Conservation (phyloP, 2,329 filamentous ascomycete species). For the Coniella lustricola region DNA sequence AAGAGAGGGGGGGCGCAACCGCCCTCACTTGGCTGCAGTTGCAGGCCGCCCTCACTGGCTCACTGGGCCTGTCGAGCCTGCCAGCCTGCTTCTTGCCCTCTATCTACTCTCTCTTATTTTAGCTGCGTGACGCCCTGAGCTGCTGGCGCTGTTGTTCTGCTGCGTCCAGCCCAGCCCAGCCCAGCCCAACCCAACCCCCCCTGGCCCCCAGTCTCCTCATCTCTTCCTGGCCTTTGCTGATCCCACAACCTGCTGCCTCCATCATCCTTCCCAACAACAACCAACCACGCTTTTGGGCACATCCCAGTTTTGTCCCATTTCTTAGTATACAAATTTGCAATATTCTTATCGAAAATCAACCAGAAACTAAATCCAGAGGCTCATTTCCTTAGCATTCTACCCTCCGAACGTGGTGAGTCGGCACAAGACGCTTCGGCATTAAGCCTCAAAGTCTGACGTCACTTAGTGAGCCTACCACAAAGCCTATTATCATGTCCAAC, state of each 20-base stretch:
- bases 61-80: too few species aligned
- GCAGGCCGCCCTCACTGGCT: constrained; percentile 1
- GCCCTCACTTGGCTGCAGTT: too few species aligned
- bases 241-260: constrained; percentile 2
- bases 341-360: too few species aligned
- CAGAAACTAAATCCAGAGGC: too few species aligned
- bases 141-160: not conserved
- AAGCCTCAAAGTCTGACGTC: constrained; percentile 8
- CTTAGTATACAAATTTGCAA: too few species aligned
- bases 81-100: not conserved
- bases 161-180: not conserved
- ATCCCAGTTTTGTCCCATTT: not conserved
- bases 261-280: constrained; percentile 3
- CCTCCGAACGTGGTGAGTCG: too few species aligned
- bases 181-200: not conserved
- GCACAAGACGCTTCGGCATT: not conserved
- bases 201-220: not conserved
- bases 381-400: too few species aligned
- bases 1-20: not conserved
- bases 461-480: constrained; percentile 3
- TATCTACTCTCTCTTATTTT: constrained; percentile 12
- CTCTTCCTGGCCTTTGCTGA: not conserved
- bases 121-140: constrained; percentile 7
- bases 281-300: not conserved
- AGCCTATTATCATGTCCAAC: constrained; percentile 35